phyloP scores from a whole-genome alignment of 140 eudicot species.

The Anethum foeniculum region DNA sequence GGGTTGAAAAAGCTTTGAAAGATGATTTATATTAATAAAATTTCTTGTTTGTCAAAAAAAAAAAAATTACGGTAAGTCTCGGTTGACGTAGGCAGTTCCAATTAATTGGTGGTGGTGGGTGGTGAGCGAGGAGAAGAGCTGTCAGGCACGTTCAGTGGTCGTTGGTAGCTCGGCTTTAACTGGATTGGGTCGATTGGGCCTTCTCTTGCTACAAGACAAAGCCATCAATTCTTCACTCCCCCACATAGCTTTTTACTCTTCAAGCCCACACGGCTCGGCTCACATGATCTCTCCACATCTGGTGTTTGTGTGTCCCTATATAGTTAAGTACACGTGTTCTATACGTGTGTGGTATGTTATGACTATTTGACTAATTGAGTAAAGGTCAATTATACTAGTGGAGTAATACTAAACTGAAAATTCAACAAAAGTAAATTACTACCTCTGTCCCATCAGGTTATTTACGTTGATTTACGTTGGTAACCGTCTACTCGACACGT shows the following conservation, averaged over 20 bases:
- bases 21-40: no score
- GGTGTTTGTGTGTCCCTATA: neutral
- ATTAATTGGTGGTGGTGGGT: neutral
- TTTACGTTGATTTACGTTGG: no score
- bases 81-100: neutral
- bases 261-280: constrained; percentile 11
- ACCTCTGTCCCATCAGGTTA: no score
- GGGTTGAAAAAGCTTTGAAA: no score
- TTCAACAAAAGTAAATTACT: no score
- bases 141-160: constrained; percentile 16
- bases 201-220: neutral
- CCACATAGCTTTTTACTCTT: neutral
- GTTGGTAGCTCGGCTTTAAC: neutral
- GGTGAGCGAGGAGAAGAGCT: neutral
- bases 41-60: no score
- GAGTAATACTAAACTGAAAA: no score
- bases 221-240: neutral
- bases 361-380: no score
- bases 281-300: neutral
- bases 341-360: no score
- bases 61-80: neutral
- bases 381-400: no score
- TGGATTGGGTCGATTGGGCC: constrained; percentile 1
- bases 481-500: no score
- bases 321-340: neutral